Evolutionary conservation across 495 filamentous ascomycete genomes (phyloP).

Genomic region (Aspergillus nanangensis): DNA sequence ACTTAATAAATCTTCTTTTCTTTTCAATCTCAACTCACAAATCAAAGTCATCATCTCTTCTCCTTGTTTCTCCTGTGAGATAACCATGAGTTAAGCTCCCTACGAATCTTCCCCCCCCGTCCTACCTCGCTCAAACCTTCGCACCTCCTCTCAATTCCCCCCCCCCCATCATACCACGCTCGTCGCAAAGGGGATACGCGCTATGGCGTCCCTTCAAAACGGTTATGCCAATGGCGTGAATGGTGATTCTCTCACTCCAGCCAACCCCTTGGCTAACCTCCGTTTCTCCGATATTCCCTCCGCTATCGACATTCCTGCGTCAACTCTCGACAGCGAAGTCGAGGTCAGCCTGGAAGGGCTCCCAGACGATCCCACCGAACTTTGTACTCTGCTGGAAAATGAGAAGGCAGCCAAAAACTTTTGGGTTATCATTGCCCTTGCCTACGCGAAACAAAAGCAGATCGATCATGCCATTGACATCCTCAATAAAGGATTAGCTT

Average conservation of each 20-base stretch:
- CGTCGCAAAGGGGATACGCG: constrained; percentile 8
- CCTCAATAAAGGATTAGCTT: constrained; percentile 73
- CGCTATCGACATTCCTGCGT: constrained; percentile 87
- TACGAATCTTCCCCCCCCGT: constrained; percentile 4
- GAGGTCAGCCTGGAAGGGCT: constrained; percentile 89
- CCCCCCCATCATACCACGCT: neutral
- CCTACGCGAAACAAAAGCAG: constrained; percentile 94
- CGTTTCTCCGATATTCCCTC: constrained; percentile 88
- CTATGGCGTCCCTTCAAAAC: constrained; percentile 52
- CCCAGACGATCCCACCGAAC: constrained; percentile 90
- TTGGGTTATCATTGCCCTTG: constrained; percentile 94
- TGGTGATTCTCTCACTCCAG: constrained; percentile 20
- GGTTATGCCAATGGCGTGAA: constrained; percentile 51
- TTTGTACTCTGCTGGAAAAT: constrained; percentile 90
- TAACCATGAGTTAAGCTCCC: constrained; percentile 36
- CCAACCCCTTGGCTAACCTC: constrained; percentile 19
- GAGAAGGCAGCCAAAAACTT: constrained; percentile 81
- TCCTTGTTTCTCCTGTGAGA: constrained; percentile 2
- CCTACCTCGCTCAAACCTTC: constrained; percentile 13
- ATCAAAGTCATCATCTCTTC: no score
- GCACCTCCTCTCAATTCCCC: neutral
- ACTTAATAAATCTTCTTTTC: constrained; percentile 2
- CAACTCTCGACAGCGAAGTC: constrained; percentile 76
- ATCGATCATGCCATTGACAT: constrained; percentile 94
- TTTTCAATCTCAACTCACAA: neutral